Conservation (phyloP, 2,329 filamentous ascomycete species). For the Alternaria infectoria region DNA sequence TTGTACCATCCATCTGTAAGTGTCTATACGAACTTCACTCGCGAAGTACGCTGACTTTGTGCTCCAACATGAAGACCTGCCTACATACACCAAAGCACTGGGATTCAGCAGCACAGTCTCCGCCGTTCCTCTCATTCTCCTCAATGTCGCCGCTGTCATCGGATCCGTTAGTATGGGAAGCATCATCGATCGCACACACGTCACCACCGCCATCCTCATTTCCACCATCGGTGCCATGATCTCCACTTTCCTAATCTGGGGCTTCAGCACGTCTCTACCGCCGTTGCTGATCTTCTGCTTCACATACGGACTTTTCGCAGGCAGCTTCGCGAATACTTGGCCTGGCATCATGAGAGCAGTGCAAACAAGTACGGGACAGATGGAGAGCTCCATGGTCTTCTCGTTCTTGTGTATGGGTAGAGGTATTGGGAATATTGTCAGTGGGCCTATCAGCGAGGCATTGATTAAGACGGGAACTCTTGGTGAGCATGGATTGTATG, state of each 20-base stretch:
- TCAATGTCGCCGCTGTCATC: slow-evolving; percentile 46
- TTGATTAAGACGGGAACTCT: slow-evolving; percentile 37
- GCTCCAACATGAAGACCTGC: slow-evolving; percentile 20
- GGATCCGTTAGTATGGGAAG: slow-evolving; percentile 47
- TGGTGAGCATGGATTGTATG: slow-evolving; percentile 43
- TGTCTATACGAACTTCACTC: background rate
- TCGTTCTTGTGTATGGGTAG: slow-evolving; percentile 54
- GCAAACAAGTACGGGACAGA: slow-evolving; percentile 18
- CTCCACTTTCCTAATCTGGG: slow-evolving; percentile 57
- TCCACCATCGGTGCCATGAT: slow-evolving; percentile 51
- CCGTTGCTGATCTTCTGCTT: slow-evolving; percentile 43
- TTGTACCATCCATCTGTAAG: slow-evolving; percentile 47
- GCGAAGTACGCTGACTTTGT: background rate
- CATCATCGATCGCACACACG: slow-evolving; percentile 51
- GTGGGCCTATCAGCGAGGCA: slow-evolving; percentile 58
- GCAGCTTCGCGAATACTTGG: slow-evolving; percentile 33
- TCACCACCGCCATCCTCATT: slow-evolving; percentile 51
- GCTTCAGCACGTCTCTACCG: slow-evolving; percentile 48
- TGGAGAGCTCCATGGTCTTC: slow-evolving; percentile 53
- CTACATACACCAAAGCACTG: slow-evolving; percentile 41
- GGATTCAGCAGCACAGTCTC: slow-evolving; percentile 30
- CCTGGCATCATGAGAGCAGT: slow-evolving; percentile 36
- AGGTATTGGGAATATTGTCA: slow-evolving; percentile 58
- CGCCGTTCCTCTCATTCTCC: slow-evolving; percentile 43
- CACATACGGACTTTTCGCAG: slow-evolving; percentile 47